Conservation (phyloP, 495 filamentous ascomycete species). For the Penicillium crystallinum region DNA sequence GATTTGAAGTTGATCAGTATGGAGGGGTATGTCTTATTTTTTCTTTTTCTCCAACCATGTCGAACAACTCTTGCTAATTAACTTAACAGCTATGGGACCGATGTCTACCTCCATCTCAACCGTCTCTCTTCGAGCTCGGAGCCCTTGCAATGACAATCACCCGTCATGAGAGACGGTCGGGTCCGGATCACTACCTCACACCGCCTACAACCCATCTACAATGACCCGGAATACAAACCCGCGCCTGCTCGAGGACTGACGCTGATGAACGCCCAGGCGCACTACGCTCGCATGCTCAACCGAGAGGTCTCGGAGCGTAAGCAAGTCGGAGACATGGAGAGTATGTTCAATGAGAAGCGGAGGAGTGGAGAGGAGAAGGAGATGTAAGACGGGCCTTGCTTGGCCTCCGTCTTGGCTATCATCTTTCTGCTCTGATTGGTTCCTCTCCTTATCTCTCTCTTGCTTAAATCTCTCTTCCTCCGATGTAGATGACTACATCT, state of each 20-base stretch:
- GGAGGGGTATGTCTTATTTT: constrained; percentile 76
- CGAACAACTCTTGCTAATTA: constrained; percentile 3
- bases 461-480: neutral
- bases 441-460: neutral
- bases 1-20: constrained; percentile 97
- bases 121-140: constrained; percentile 91
- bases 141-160: constrained; percentile 96
- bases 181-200: constrained; percentile 43
- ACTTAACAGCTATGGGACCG: constrained; percentile 80
- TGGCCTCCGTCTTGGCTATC: neutral
- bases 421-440: neutral
- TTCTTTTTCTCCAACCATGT: neutral
- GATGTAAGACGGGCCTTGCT: constrained; percentile 5
- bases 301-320: constrained; percentile 77
- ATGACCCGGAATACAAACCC: constrained; percentile 32
- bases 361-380: constrained; percentile 17
- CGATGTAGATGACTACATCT: neutral
- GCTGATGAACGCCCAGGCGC: constrained; percentile 57
- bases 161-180: constrained; percentile 82
- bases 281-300: constrained; percentile 45
- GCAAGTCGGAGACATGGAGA: constrained; percentile 80
- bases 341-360: constrained; percentile 42
- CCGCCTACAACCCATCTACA: constrained; percentile 43
- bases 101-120: constrained; percentile 97
- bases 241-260: constrained; percentile 78